phyloP scores from a whole-genome alignment of 805 yeast species.

The Clavispora santaluciae region DNA sequence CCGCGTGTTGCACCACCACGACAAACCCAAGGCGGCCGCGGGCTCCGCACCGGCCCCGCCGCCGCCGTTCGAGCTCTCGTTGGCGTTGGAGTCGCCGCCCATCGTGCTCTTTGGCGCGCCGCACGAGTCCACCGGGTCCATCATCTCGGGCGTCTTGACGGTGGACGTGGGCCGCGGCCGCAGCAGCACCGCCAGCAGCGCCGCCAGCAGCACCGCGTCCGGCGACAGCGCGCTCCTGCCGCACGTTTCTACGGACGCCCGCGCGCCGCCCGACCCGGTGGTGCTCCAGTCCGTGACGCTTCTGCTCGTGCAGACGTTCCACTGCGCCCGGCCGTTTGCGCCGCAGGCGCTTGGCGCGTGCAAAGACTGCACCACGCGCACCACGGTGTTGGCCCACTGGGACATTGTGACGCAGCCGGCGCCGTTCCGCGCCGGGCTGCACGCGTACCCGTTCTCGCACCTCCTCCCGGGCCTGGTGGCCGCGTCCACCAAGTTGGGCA shows the following conservation, averaged over 20 bases:
- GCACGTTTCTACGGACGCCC: neutral
- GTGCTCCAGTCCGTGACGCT: constrained; percentile 56
- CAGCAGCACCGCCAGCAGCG: constrained; percentile 1
- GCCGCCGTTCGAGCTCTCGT: constrained; percentile 43
- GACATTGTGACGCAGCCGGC: constrained; percentile 62
- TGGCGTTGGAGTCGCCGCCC: constrained; percentile 87
- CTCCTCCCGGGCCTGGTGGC: constrained; percentile 85
- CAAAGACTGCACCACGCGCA: constrained; percentile 49
- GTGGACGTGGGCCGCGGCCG: constrained; percentile 27
- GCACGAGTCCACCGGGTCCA: constrained; percentile 75
- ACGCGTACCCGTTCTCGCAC: constrained; percentile 90
- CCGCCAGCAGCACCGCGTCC: neutral
- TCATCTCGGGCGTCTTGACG: constrained; percentile 72
- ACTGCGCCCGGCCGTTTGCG: constrained; percentile 62
- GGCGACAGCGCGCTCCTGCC: constrained; percentile 5
- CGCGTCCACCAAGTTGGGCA: constrained; percentile 67
- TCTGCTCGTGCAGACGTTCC: constrained; percentile 66
- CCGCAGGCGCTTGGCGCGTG: constrained; percentile 48
- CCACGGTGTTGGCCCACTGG: constrained; percentile 78
- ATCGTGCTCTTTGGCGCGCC: constrained; percentile 78
- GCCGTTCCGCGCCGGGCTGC: constrained; percentile 61
- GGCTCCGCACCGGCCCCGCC: neutral
- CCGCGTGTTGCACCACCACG: constrained; percentile 18
- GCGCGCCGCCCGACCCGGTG: constrained; percentile 32
- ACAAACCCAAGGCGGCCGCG: constrained; percentile 8